phyloP scores from a whole-genome alignment of 2,329 filamentous ascomycete genomes.

The Claviceps citrina region DNA sequence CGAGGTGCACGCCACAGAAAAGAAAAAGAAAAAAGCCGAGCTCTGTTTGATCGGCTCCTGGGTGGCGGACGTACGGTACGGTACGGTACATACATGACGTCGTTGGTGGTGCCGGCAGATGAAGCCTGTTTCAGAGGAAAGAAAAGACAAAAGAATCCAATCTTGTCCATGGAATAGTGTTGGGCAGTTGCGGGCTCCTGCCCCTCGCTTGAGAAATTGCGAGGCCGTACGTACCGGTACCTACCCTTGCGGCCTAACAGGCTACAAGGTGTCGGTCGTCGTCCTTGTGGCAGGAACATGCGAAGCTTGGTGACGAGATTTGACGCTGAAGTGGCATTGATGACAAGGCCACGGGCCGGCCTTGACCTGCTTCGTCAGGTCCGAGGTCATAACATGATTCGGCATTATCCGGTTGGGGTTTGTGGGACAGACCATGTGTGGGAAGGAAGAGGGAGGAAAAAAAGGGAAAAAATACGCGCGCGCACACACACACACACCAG shows the following conservation, averaged over 20 bases:
- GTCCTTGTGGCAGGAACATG: too few species aligned
- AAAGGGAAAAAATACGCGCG: background rate
- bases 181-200: background rate
- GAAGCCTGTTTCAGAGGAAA: background rate
- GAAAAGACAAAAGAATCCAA: background rate
- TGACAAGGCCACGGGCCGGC: background rate
- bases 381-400: background rate
- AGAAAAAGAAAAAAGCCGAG: too few species aligned
- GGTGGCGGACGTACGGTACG: too few species aligned
- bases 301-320: background rate
- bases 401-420: too few species aligned
- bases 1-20: slow-evolving; percentile 2
- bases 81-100: too few species aligned
- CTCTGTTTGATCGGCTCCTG: background rate
- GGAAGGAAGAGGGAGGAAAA: background rate
- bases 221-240: too few species aligned
- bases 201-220: background rate
- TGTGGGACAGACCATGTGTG: too few species aligned
- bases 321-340: background rate
- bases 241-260: too few species aligned
- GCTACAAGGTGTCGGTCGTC: too few species aligned
- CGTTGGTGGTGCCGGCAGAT: background rate
- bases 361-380: background rate
- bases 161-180: background rate
- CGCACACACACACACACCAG: too few species aligned